Base-by-base conservation (phyloP, 2,329 filamentous ascomycete genomes). In the Fusarium circinatum region DNA sequence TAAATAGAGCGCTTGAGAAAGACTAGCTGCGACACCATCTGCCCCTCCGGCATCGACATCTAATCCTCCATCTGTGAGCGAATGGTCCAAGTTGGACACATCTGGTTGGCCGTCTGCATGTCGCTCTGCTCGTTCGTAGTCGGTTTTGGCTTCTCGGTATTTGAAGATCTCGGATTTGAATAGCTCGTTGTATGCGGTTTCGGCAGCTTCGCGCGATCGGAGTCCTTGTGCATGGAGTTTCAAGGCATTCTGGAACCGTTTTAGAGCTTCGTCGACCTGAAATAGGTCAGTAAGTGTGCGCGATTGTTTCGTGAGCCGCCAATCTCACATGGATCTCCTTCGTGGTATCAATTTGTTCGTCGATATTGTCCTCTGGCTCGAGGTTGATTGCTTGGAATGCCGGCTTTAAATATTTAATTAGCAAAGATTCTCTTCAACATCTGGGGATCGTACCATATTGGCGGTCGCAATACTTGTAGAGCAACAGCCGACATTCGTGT, bases 151-250 rank as follows among this genome's bases (percentile, higher is more conserved):
- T 81, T 98, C 96, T 58, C 93, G 93, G 79, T 96, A 98, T 78
- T 91, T 92, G 85, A 98, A 98, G 67, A 99, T 96, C 63, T 98
- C 96, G 32, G 95, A 98, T 60, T 92, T 86, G 82, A 99, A 97
- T 4, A 99, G 90, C 42, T 90, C 90, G 54, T 92, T 87, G 83
- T 99, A 99, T 51, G 96, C 96, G 58, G 91, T 89, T 48, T 89
- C 88, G 26, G 97, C 96, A 79, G 94, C 91, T 54, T 90, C 83
- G 80, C 94, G 96, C 61, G 91, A 93, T 24, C 85, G 85, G 1
- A 93, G 91, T 5, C 96, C 95, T 83, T 97, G 94, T 4, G 96
- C 92, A 80, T 99, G 96, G 75, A 95, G 90, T 82, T 96, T 98
- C 65, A 99, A 85, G 52, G 96, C 96, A 76, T 88, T 92, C 80